A percentile compares a stretch with the other conserved stretches of the same genome.
phyloP scores from a whole-genome alignment of 2,329 filamentous ascomycete genomes.

The Aureobasidium sp. region DNA sequence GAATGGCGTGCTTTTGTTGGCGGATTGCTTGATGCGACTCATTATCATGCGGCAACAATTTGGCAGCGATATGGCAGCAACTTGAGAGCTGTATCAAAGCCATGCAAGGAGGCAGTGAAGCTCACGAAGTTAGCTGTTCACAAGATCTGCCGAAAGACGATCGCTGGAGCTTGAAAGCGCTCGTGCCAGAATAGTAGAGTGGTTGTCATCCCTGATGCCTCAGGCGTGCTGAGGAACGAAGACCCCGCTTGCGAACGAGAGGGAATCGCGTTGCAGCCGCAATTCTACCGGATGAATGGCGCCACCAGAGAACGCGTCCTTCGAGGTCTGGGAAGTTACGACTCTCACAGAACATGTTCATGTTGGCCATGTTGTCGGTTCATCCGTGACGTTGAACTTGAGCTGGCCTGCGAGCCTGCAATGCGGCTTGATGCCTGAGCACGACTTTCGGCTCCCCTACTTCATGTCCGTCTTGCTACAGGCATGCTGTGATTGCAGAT shows the following conservation, averaged over 20 bases:
- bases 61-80: neutral
- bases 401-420: neutral
- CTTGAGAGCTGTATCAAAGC: neutral
- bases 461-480: neutral
- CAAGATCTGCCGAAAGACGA: neutral
- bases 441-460: neutral
- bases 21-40: neutral
- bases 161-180: neutral
- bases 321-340: neutral
- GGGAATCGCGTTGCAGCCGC: neutral
- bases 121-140: neutral
- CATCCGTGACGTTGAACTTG: neutral
- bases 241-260: neutral
- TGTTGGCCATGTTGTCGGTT: neutral
- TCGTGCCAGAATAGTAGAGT: neutral
- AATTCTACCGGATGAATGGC: neutral
- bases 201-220: neutral
- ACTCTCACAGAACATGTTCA: neutral
- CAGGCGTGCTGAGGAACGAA: neutral
- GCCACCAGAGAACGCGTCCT: neutral
- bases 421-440: neutral
- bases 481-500: neutral
- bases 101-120: neutral
- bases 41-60: neutral
- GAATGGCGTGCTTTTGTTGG: neutral